Evolutionary conservation across 768 basidiomycete species (phyloP).

Genomic region (Naematelia encephala): DNA sequence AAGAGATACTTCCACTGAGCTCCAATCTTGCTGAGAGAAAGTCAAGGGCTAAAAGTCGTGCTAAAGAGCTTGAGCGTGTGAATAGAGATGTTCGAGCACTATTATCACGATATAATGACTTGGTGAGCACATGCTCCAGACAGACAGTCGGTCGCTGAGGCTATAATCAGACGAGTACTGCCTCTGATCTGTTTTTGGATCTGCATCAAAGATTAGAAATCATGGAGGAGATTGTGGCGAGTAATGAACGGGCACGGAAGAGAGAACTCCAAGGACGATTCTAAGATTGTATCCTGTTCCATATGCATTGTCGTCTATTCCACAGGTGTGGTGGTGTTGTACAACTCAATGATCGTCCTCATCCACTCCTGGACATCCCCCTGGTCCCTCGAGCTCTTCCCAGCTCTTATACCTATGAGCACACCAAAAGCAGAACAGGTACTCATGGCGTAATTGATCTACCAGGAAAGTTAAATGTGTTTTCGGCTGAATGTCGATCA

Average conservation of each 20-base stretch:
- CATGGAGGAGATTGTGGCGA: constrained; percentile 31
- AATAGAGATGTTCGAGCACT: constrained; percentile 23
- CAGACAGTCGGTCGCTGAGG: neutral
- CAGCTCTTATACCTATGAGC: constrained; percentile 37
- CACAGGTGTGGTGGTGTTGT: neutral
- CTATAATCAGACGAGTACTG: constrained; percentile 28
- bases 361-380: constrained; percentile 48
- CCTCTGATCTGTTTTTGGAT: constrained; percentile 39
- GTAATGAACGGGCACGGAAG: constrained; percentile 22
- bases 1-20: constrained; percentile 25
- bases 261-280: constrained; percentile 29
- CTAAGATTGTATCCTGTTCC: constrained; percentile 7
- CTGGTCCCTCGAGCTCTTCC: constrained; percentile 47
- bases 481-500: constrained; percentile 23
- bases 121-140: constrained; percentile 22
- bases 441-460: constrained; percentile 40
- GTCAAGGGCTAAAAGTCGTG: neutral
- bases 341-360: constrained; percentile 47
- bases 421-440: constrained; percentile 50
- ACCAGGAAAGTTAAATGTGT: constrained; percentile 41
- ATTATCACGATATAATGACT: constrained; percentile 33
- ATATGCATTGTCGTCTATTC: neutral
- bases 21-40: constrained; percentile 5
- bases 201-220: constrained; percentile 31
- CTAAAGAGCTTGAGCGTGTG: constrained; percentile 12